Evolutionary conservation across 176 grass and related monocot species (phyloP).

Genomic region (Pontederia paniculata): DNA sequence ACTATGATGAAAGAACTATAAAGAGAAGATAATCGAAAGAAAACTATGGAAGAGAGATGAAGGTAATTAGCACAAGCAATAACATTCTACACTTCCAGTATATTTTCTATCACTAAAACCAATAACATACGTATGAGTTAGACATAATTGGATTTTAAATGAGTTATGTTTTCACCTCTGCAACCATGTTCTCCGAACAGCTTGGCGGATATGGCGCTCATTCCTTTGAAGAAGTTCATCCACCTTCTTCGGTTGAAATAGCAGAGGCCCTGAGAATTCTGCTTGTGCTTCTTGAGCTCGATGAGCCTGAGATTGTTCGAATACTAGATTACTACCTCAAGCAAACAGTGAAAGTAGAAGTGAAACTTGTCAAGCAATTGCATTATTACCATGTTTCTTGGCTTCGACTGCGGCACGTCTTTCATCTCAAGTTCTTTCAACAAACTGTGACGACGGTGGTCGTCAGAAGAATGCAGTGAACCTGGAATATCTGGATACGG

Average conservation of each 20-base stretch:
- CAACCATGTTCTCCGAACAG: slow-evolving; percentile 61
- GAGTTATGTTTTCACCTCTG: slow-evolving; percentile 1
- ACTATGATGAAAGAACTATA: too few relatives aligned
- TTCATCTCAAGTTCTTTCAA: too few relatives aligned
- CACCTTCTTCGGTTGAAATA: slow-evolving; percentile 39
- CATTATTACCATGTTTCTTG: background rate
- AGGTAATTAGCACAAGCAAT: too few relatives aligned
- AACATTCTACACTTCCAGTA: too few relatives aligned
- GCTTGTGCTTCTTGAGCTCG: slow-evolving; percentile 39
- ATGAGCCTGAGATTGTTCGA: slow-evolving; percentile 33
- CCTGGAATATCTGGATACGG: slow-evolving; percentile 35
- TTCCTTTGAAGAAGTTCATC: slow-evolving; percentile 74
- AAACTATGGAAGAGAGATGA: too few relatives aligned
- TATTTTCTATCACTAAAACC: too few relatives aligned
- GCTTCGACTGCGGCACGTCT: background rate
- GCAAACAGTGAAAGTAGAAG: background rate
- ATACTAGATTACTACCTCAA: background rate
- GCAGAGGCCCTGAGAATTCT: slow-evolving; percentile 58
- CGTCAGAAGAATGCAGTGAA: slow-evolving; percentile 24
- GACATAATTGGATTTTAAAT: background rate
- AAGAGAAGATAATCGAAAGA: too few relatives aligned
- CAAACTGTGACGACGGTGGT: background rate
- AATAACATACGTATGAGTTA: too few relatives aligned
- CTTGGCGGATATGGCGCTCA: slow-evolving; percentile 55
- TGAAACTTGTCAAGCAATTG: background rate